Evolutionary conservation across 441 rosid species (phyloP), one percentile per base, ranked within the genome.

Genomic region (Manihot esculenta): DNA sequence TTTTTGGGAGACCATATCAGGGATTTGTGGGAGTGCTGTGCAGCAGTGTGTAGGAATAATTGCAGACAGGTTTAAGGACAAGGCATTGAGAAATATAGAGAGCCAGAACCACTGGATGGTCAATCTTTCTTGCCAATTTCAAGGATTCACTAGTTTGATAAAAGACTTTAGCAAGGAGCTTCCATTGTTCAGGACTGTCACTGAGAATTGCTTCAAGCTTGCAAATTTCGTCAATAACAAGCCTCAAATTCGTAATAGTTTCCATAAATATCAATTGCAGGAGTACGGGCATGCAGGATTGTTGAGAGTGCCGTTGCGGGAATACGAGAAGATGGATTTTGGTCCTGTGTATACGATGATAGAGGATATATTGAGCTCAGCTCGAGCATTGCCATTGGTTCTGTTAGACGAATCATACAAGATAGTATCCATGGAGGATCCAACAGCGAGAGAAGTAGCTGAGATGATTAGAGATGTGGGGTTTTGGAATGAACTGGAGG

Each of bases 31-130:
- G 11, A 90, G 80, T 86, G 78, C 84, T 50, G 82, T 88, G 74
- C 93, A 90, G 70, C 90, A 89, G 66, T 94, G 98, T 68, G 99
- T 85, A 56, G 98, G 99, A 26, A 89, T 94, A 63, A 96, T 94
- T 71, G 89, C 98, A 0, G 98, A 94, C 78, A 89, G 80, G 89
- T 94, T 90, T 57, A 89, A 88, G 82, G 65, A 77, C 44, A 91
- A 88, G 81, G 99, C 99, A 18, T 72, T 94, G 84, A 84, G 78
- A 83, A 86, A 77, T 72, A 84, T 94, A 63, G 99, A 94, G 88
- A 81, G 79, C 73, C 96, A 86, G 83, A 84, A 94, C 69, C 94
- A 85, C 38, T 92, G 99, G 99, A 92, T 95, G 98, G 88, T 95
- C 74, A 95, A 95, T 78, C 81, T 95, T 60, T 84, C 94, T 65